These are phyloP conservation scores for Trichocladium uniseriatum DNA, from an alignment of 495 filamentous ascomycete genomes.

Conservation along the genomic window DNA sequence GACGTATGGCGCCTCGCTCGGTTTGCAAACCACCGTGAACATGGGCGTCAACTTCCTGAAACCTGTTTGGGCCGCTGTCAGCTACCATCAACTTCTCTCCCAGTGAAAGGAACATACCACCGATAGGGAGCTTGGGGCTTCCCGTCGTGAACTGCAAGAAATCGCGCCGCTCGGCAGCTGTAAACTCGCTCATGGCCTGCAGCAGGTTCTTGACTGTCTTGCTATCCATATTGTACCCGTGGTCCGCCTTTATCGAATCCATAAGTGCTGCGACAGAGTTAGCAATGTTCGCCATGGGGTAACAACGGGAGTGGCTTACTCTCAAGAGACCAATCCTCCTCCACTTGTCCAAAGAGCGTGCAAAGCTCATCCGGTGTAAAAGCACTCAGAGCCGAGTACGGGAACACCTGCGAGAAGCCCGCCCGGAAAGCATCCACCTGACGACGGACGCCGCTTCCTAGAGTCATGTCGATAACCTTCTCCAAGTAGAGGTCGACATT, in stretches of 20 bases:
- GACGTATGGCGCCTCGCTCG: constrained; percentile 85
- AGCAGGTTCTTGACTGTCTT: constrained; percentile 90
- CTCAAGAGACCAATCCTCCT: constrained; percentile 97
- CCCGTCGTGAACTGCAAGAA: constrained; percentile 98
- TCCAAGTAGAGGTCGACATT: constrained; percentile 86
- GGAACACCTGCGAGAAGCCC: constrained; percentile 95
- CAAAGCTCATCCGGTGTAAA: constrained; percentile 97
- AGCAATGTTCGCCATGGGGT: constrained; percentile 1
- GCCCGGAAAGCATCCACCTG: constrained; percentile 86
- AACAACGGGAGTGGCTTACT: constrained; percentile 48
- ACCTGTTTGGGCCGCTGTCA: constrained; percentile 45
- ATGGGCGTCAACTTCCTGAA: constrained; percentile 96
- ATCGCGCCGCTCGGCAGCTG: constrained; percentile 66
- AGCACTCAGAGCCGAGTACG: constrained; percentile 81
- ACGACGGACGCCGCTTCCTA: constrained; percentile 74
- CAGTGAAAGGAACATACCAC: constrained; percentile 53
- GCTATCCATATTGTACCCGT: constrained; percentile 99
- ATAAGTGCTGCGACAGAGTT: constrained; percentile 57
- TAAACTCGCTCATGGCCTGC: constrained; percentile 89
- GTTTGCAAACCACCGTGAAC: constrained; percentile 98
- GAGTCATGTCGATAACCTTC: constrained; percentile 81
- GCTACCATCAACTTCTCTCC: not conserved
- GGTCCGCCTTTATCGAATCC: constrained; percentile 99
- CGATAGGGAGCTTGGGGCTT: constrained; percentile 96
- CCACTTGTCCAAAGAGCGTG: constrained; percentile 84